phyloP scores from a whole-genome alignment of 202 grass and related monocot species.

The Hordeum pubiflorum region DNA sequence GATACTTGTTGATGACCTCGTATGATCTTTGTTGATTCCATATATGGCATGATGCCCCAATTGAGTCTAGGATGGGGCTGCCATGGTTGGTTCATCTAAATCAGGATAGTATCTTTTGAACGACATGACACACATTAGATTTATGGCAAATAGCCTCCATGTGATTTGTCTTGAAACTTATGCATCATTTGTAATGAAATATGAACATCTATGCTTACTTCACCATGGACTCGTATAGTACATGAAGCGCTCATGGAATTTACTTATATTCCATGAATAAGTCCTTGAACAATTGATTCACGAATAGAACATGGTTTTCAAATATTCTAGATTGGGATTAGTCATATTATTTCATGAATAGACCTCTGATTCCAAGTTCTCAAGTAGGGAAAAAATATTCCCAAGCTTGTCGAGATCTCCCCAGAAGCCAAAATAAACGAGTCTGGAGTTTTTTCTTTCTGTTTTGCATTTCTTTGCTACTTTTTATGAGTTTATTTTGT shows the following conservation, averaged over 20 bases:
- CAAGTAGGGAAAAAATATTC: background rate
- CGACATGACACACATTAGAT: background rate
- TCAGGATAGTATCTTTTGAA: background rate
- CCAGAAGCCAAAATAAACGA: too few species aligned
- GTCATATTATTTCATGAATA: background rate
- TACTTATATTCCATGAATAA: background rate
- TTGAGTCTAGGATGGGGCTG: background rate
- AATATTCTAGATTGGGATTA: conserved; percentile 4
- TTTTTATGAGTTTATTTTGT: background rate
- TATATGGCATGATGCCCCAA: background rate
- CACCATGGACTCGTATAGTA: background rate
- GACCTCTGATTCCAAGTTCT: background rate
- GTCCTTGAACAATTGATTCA: background rate
- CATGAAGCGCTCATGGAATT: background rate
- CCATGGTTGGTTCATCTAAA: background rate
- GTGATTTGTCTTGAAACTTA: background rate
- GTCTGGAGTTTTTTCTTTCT: background rate
- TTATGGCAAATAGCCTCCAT: background rate
- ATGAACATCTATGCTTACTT: background rate
- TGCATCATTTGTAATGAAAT: background rate
- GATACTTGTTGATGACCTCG: background rate
- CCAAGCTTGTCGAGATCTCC: too few species aligned
- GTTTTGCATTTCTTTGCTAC: background rate
- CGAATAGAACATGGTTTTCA: background rate
- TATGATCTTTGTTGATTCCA: background rate